phyloP scores from a whole-genome alignment of 2,329 filamentous ascomycete genomes.

The Xylaria sp. region DNA sequence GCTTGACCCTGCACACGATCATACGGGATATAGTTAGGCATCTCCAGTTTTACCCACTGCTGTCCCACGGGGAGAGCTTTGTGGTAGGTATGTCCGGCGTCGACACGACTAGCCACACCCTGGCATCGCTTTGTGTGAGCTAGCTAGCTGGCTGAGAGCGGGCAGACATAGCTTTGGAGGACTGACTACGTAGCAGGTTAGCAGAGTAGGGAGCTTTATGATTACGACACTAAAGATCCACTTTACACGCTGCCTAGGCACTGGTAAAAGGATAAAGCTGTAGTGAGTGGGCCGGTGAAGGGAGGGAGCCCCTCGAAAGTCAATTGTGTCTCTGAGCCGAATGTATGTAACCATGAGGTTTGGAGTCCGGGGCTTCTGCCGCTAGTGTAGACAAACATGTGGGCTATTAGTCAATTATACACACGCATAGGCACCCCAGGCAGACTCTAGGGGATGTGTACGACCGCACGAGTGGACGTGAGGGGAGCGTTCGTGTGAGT shows the following conservation, averaged over 20 bases:
- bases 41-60: constrained; percentile 27
- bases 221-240: constrained; percentile 10
- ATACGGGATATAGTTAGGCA: constrained; percentile 28
- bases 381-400: constrained; percentile 13
- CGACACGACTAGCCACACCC: constrained; percentile 3
- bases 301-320: neutral
- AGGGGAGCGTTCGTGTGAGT: constrained; percentile 9
- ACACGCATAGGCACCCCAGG: neutral
- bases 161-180: constrained; percentile 5
- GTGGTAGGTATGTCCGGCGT: constrained; percentile 15
- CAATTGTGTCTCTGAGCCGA: constrained; percentile 2
- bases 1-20: constrained; percentile 23
- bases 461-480: constrained; percentile 28
- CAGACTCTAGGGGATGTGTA: constrained; percentile 13
- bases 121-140: constrained; percentile 11
- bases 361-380: constrained; percentile 19
- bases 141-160: constrained; percentile 7
- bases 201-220: constrained; percentile 9
- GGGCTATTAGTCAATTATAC: constrained; percentile 22
- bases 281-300: constrained; percentile 21
- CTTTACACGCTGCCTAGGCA: constrained; percentile 7
- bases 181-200: neutral
- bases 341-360: constrained; percentile 26
- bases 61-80: constrained; percentile 9
- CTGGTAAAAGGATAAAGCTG: constrained; percentile 15